A percentile compares a stretch with the other conserved stretches of the same genome.
Conservation (phyloP, 1,139 yeast genomes). For the Magnusiomyces ingens region DNA sequence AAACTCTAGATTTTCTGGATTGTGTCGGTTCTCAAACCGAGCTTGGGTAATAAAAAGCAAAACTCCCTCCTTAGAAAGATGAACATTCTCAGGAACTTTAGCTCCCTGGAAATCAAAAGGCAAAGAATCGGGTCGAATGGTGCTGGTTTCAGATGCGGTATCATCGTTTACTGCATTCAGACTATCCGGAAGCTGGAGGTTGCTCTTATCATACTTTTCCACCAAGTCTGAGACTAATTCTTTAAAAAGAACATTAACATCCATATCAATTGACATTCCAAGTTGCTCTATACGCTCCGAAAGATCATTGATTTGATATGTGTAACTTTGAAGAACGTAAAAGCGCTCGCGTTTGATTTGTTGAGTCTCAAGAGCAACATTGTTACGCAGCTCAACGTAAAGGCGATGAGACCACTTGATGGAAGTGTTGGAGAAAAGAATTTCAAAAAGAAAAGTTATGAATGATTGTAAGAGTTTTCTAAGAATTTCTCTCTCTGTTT, state of each 20-base stretch:
- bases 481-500: constrained; percentile 31
- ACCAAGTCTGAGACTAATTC: constrained; percentile 21
- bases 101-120: constrained; percentile 19
- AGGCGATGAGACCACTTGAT: constrained; percentile 31
- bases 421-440: constrained; percentile 32
- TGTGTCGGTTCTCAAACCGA: constrained; percentile 26
- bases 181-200: constrained; percentile 5
- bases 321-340: constrained; percentile 21
- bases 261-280: constrained; percentile 57
- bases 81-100: constrained; percentile 6
- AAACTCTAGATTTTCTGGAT: constrained; percentile 15
- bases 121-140: constrained; percentile 7
- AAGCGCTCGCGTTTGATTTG: constrained; percentile 19
- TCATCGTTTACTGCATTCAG: constrained; percentile 13
- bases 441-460: constrained; percentile 41
- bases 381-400: constrained; percentile 26
- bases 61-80: constrained; percentile 29
- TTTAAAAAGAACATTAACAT: constrained; percentile 40
- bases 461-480: constrained; percentile 40
- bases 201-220: constrained; percentile 7
- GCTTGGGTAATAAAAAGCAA: constrained; percentile 30
- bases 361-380: constrained; percentile 18
- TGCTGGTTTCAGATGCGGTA: constrained; percentile 14
- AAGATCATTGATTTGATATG: constrained; percentile 30
- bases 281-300: constrained; percentile 47